Evolutionary conservation across 225 moss, liverwort and hornwort species (phyloP).

Genomic region (Climacium dendroides): DNA sequence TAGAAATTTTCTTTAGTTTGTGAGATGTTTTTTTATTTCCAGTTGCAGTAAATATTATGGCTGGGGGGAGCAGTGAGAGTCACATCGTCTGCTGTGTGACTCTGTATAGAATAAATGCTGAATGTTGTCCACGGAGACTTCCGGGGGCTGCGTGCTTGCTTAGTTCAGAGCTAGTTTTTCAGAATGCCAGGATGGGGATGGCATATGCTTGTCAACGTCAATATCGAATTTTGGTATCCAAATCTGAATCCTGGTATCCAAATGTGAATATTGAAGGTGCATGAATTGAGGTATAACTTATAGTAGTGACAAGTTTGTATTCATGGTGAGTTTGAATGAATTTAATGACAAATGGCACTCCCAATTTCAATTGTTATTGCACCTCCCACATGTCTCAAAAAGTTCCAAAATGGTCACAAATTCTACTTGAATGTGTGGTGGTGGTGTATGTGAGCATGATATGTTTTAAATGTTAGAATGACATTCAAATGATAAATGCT

Average conservation of each 20-base stretch:
- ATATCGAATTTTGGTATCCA: neutral
- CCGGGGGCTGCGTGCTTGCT: neutral
- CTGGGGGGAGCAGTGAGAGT: neutral
- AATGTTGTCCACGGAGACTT: neutral
- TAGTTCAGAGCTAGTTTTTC: neutral
- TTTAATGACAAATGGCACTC: neutral
- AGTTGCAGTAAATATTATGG: neutral
- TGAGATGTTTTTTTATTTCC: neutral
- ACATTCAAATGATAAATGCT: neutral
- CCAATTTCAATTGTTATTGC: neutral
- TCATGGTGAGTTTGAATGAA: neutral
- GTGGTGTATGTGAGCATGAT: neutral
- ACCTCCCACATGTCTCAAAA: neutral
- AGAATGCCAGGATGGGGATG: neutral
- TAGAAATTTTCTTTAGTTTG: neutral
- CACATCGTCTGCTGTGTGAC: neutral
- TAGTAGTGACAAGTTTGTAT: neutral
- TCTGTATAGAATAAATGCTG: neutral
- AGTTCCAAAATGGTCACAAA: no score
- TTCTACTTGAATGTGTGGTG: neutral
- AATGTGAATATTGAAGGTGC: neutral
- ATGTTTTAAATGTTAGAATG: rapidly evolving
- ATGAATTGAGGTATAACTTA: neutral
- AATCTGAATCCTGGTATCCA: neutral
- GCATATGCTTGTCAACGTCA: neutral